phyloP scores from a whole-genome alignment of 192 early-diverging fungal genomes.

The Gaertneriomyces sp. region DNA sequence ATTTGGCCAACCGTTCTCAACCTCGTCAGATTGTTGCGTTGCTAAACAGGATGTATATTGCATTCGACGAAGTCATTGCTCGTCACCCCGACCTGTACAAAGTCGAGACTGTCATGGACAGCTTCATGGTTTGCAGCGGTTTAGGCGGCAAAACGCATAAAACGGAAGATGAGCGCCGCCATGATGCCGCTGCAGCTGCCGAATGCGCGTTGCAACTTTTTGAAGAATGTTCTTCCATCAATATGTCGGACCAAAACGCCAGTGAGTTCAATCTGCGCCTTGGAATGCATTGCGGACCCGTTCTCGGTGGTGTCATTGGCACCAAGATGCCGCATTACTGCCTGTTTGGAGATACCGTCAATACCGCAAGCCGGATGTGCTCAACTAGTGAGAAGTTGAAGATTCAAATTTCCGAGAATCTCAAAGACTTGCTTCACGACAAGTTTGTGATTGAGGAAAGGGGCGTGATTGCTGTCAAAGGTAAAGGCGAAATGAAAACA shows the following conservation, averaged over 20 bases:
- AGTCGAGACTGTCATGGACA: conserved; percentile 45
- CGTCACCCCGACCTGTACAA: conserved; percentile 41
- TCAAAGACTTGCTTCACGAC: conserved; percentile 12
- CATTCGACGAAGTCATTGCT: conserved; percentile 38
- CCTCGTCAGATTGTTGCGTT: conserved; percentile 39
- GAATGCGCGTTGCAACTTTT: conserved; percentile 36
- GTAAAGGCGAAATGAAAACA: conserved; percentile 39
- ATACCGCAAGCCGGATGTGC: conserved; percentile 41
- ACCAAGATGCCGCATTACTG: conserved; percentile 48
- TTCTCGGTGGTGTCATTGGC: conserved; percentile 42
- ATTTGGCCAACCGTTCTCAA: conserved; percentile 18
- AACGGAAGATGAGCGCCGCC: conserved; percentile 13
- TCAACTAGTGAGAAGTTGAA: conserved; percentile 24
- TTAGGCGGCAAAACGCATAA: conserved; percentile 12
- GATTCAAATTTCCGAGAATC: conserved; percentile 32
- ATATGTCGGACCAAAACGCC: conserved; percentile 25
- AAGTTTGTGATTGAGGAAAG: conserved; percentile 16
- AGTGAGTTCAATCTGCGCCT: conserved; percentile 33
- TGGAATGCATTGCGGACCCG: conserved; percentile 42
- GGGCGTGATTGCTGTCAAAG: conserved; percentile 36
- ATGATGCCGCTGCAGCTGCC: conserved; percentile 32
- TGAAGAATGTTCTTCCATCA: conserved; percentile 6
- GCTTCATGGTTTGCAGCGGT: conserved; percentile 40
- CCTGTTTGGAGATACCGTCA: conserved; percentile 45
- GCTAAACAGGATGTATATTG: conserved; percentile 38